Conservation (phyloP, 208 protist genomes). For the Trypanosomatidae sp. region DNA sequence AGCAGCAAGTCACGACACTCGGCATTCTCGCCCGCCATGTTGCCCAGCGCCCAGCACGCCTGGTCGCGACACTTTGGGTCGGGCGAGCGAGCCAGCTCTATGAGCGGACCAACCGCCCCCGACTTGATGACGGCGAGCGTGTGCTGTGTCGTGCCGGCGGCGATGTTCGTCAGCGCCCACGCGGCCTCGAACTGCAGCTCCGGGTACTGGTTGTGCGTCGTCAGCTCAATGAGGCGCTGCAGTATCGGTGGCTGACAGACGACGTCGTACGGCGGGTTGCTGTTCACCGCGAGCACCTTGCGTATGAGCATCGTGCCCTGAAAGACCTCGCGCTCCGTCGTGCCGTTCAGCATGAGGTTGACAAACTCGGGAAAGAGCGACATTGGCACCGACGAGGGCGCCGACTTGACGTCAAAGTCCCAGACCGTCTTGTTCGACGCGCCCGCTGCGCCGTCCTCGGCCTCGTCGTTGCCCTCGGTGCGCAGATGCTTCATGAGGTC, state of each 20-base stretch:
- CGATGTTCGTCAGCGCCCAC: constrained; percentile 99
- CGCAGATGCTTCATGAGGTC: constrained; percentile 61
- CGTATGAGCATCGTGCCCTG: constrained; percentile 55
- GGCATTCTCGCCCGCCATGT: constrained; percentile 96
- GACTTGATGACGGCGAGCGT: constrained; percentile 85
- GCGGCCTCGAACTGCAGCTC: constrained; percentile 97
- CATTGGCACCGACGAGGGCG: constrained; percentile 44
- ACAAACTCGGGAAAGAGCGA: constrained; percentile 50
- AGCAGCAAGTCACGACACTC: constrained; percentile 91
- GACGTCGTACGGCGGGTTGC: constrained; percentile 91
- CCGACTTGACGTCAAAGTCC: constrained; percentile 24
- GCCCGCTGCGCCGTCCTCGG: background rate
- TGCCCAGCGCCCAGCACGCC: constrained; percentile 98
- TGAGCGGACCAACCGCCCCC: constrained; percentile 93
- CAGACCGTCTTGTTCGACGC: constrained; percentile 23
- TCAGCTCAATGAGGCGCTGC: constrained; percentile 89
- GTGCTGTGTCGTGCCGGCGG: constrained; percentile 93
- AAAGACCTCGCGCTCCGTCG: constrained; percentile 34
- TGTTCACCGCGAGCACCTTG: constrained; percentile 89
- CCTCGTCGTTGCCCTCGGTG: constrained; percentile 10
- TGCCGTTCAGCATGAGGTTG: constrained; percentile 31
- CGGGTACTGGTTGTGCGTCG: constrained; percentile 57
- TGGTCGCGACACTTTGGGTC: constrained; percentile 94
- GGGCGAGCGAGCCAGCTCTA: constrained; percentile 85
- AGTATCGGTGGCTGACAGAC: constrained; percentile 91